Evolutionary conservation across 805 yeast genomes (phyloP), one percentile per base, ranked within the genome.

Genomic region (Saturnispora zaruensis): DNA sequence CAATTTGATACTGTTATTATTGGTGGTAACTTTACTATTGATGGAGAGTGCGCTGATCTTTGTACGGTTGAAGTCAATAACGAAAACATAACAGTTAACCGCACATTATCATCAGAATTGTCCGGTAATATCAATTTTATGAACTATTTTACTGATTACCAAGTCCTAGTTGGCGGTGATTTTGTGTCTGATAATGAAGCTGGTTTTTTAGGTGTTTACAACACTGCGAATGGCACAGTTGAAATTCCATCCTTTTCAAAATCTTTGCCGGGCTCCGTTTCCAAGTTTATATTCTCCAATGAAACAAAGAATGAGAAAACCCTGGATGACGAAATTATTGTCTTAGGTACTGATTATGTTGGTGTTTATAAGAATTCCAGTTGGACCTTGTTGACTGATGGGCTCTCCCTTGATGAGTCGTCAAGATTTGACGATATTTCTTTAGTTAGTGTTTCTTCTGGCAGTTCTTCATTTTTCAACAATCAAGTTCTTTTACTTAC

Each of bases 11-110:
- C 70, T 18, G 65, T 88, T 25, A 70, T 82, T 28, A 86, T 86
- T 11, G 96, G 85, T 37, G 96, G 97, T 23, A 71, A 75, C 41
- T 88, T 86, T 61, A 74, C 72, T 20, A 46, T 54, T 34, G 62
- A 70, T 20, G 47, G 49, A 16, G 51, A 54, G 5, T 89, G 96
- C 65, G 63, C 70, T 2, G 74, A 78, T 1, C 64, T 90, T 34
- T 89, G 96, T 62, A 66, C 82, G 33, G 87, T 77, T 61, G 51
- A 34, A 2, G 82, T 82, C 57, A 63, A 79, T 53, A 60, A 65
- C 3, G 44, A 45, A 4, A 13, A 11, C 2, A 23, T 54, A 3
- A 46, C 34, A 5, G 41, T 53, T 13, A 69, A 72, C 30, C 67
- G 76, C 0, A 67, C 81, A 20, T 83, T 95, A 86, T 65, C 66